Evolutionary conservation across 1,139 yeast genomes (phyloP), one percentile per base, ranked within the genome.

Genomic region (Nakaseomyces uthaithaninus): DNA sequence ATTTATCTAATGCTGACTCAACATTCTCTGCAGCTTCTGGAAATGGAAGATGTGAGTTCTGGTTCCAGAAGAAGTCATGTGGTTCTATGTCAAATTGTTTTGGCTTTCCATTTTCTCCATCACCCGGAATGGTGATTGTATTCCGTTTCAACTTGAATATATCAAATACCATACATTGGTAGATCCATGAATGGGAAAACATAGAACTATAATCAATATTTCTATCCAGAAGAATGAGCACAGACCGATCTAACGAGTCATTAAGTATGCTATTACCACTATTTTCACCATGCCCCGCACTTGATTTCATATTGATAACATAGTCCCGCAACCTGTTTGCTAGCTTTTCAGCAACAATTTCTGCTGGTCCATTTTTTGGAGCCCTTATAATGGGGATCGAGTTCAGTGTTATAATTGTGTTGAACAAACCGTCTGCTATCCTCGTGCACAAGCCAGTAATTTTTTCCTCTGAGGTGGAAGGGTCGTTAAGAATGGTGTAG

Each of bases 11-110:
- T 46, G 87, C 96, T 14, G 72, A 66, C 57, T 93, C 97, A 19
- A 94, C 91, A 61, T 85, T 85, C 59, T 91, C 98, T 25, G 94
- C 98, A 17, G 93, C 97, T 59, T 91, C 96, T 1, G 98, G 98
- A 68, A 91, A 91, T 30, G 98, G 97, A 44, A 86, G 67, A 43
- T 82, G 82, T 10, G 94, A 72, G 62, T 91, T 89, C 46, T 73
- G 71, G 47, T 66, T 68, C 98, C 98, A 91, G 64, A 91, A 91
- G 59, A 84, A 85, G 65, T 91, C 98, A 44, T 74, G 75, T 14
- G 95, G 95, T 54, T 89, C 98, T 38, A 91, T 73, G 59, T 91
- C 98, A 44, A 50, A 52, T 50, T 80, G 79, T 36, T 67, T 65
- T 17, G 64, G 63, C 33, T 59, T 50, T 14, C 24, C 9, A 7